These are phyloP conservation scores for Sphagnum fallax DNA, from an alignment of 228 moss, liverwort and hornwort genomes.

Conservation along the genomic window DNA sequence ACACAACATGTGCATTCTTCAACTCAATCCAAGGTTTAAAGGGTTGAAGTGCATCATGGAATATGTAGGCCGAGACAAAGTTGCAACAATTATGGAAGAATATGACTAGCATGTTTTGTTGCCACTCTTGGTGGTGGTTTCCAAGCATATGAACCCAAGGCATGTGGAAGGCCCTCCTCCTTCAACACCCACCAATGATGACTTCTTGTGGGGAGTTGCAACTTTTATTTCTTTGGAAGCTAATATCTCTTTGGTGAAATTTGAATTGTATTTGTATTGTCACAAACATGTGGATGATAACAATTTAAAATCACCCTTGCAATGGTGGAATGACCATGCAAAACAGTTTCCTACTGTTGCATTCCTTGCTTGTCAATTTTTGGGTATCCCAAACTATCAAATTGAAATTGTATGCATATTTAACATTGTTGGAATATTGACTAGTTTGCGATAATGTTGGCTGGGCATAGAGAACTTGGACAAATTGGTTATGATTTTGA, in stretches of 20 bases:
- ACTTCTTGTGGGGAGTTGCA: background rate
- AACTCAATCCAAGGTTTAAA: background rate
- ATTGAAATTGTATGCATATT: background rate
- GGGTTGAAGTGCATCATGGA: background rate
- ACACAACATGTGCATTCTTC: background rate
- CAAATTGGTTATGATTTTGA: background rate
- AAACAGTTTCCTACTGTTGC: background rate
- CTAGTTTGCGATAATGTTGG: background rate
- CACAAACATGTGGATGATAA: background rate
- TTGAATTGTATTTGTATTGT: background rate
- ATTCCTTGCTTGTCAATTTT: background rate
- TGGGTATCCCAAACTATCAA: background rate
- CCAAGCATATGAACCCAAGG: background rate
- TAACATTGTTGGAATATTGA: background rate
- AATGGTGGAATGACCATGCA: background rate
- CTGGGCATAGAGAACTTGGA: background rate
- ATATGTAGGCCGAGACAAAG: background rate
- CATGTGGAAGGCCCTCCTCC: background rate
- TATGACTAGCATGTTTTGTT: background rate
- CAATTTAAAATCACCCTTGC: background rate
- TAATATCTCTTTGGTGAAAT: background rate
- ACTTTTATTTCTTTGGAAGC: background rate
- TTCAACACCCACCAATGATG: background rate
- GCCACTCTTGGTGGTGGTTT: background rate
- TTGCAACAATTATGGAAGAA: background rate